Evolutionary conservation across 1,139 yeast species (phyloP).

Genomic region (Candida glucosophila): DNA sequence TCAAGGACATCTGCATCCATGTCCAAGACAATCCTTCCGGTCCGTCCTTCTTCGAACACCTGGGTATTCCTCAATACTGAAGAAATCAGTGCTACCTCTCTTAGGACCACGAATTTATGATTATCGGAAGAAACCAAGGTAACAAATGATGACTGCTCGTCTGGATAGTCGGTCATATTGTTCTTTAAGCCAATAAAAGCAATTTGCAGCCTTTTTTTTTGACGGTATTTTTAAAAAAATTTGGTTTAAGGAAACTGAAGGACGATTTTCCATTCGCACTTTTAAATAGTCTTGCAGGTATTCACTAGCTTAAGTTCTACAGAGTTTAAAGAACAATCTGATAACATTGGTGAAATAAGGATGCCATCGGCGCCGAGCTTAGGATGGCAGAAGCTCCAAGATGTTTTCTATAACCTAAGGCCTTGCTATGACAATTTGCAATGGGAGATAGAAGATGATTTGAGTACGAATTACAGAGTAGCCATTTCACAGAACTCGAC

Average conservation of each 20-base stretch:
- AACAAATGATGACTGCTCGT: conserved; percentile 26
- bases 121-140: conserved; percentile 73
- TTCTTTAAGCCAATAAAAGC: too few species aligned
- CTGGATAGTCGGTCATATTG: too few species aligned
- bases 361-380: conserved; percentile 35
- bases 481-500: conserved; percentile 23
- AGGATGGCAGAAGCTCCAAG: conserved; percentile 57
- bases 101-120: conserved; percentile 51
- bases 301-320: too few species aligned
- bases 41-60: conserved; percentile 45
- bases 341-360: neutral
- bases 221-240: too few species aligned
- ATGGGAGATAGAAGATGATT: conserved; percentile 28
- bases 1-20: conserved; percentile 69
- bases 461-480: conserved; percentile 20
- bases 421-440: conserved; percentile 31
- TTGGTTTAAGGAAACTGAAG: too few species aligned
- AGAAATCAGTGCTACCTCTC: conserved; percentile 77
- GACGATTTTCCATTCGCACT: too few species aligned
- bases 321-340: too few species aligned
- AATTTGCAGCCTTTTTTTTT: too few species aligned
- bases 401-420: conserved; percentile 49
- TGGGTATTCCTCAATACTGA: conserved; percentile 71
- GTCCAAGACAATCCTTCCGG: conserved; percentile 45
- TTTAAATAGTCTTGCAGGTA: too few species aligned